Evolutionary conservation across 2,329 filamentous ascomycete genomes (phyloP), one percentile per base, ranked within the genome.

Genomic region (Neocatenulostroma microsporum): DNA sequence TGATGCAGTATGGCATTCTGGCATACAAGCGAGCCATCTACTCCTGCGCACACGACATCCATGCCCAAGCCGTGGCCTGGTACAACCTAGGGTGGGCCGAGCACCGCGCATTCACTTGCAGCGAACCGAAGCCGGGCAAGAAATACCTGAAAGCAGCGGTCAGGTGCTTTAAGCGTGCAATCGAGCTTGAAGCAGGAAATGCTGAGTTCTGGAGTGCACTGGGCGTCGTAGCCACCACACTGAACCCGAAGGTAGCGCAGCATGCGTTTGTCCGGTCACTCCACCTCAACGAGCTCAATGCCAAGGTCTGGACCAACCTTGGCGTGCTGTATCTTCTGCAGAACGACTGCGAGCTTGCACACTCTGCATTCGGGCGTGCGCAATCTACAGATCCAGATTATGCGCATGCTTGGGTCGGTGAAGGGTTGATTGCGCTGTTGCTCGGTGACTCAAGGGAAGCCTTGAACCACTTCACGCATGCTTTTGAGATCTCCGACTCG

Each of bases 71-170:
- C 1, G 84, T 96, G n/a, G 85, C 88, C 0, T 91, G 89, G 73
- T 98, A 94, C 62, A 98, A 98, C 53, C 69, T 98, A 13, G 91
- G 91, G 27, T 96, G 88, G 84, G 84, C 85, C 1, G 91, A 98
- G 58, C 78, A 91, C 56, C 76, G 82, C 29, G 84, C 87, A 1
- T 84, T 93, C 54, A 66, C 70, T 9, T 84, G 78, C 53, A 67
- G 85, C 14, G 42, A 44, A 18, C 66, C 47, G 8, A 78, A 77
- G 39, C 52, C 81, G 72, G 51, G 69, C 72, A 45, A 77, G 54
- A 73, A 72, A 48, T 88, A 86, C 48, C 68, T 91, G 30, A 88
- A 82, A 58, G 80, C 87, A 5, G 76, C 91, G 1, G 82, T 96
- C 45, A 75, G 80, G 37, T 91, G 85, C 51, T 96, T 98, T 72